Conservation (phyloP, 2,329 filamentous ascomycete genomes). For the Penicillium nordicum region DNA sequence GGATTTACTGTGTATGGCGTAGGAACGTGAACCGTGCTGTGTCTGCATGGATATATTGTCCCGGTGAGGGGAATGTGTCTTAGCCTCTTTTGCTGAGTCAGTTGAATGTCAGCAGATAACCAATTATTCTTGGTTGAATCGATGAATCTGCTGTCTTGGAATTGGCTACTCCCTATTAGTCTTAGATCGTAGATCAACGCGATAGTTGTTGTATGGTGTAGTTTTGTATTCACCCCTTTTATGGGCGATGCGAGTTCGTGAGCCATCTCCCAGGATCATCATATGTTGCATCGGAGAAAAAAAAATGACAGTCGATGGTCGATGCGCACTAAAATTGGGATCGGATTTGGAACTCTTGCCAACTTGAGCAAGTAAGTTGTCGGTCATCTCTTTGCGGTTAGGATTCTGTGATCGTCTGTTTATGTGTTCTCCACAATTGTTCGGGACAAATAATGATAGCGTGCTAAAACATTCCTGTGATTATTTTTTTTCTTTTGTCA, state of each 20-base stretch:
- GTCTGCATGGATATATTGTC: background rate
- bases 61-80: background rate
- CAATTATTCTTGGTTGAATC: background rate
- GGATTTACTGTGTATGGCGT: conserved; percentile 19
- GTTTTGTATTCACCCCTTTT: background rate
- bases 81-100: background rate
- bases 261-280: background rate
- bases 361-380: conserved; percentile 21
- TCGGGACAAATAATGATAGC: background rate
- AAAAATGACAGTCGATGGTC: background rate
- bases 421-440: conserved; percentile 18
- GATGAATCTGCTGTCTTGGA: background rate
- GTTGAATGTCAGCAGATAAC: background rate
- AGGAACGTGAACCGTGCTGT: conserved; percentile 21
- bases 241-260: background rate
- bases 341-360: conserved; percentile 30
- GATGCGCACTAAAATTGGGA: conserved; percentile 24
- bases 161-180: background rate
- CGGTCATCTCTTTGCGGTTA: conserved; percentile 23
- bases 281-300: background rate
- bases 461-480: background rate
- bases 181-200: background rate
- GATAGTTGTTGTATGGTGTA: background rate
- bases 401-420: conserved; percentile 28
- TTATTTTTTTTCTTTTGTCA: conserved; percentile 9